Base-by-base conservation (phyloP, 2,329 filamentous ascomycete species). In the Claviceps pusilla region DNA sequence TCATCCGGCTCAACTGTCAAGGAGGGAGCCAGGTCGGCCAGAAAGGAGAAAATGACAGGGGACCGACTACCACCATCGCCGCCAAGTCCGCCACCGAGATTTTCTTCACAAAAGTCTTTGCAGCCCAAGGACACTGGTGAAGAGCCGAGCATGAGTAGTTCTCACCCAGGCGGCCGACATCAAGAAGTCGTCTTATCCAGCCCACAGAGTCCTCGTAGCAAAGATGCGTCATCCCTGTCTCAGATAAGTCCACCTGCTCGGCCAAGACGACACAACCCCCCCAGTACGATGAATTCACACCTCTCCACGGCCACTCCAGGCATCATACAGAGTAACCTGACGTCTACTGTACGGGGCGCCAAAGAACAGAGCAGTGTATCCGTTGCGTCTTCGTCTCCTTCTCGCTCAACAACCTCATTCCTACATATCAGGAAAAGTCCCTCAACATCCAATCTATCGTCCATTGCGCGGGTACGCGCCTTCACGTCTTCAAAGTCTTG, bases 1-100 rank as follows among this genome's bases (percentile, higher is more conserved):
- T 88, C 85, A 0, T 87, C 84, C 5, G 80, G 78, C 57, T 87
- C 84, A 7, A 87, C 83, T 2, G 77, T 86, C 9, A 76, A 80
- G 39, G 76, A 71, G 16, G 75, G 72, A 29, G 73, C 73, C 12
- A 73, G 66, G 57, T 62, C 58, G 24, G 57, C 56, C 24, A 74
- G 66, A 57, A 72, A 66, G 24, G 73, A 71, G 56, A 75, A 71
- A 61, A 71, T 69, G 54, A 68, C 56, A 4, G 55, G 68, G 50
- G 74, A 71, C 61, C 65, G 67, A 24, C 62, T 76, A 4, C 68
- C 73, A n/a, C 70, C 73, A 1, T 68, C 73, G 7, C 75, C 80
- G 11, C 78, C 77, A 11, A 86, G 76, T 54, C 81, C 82, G 11
- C 79, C 81, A 3, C 77, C 78, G 3, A 76, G 81, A 47, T 82